A percentile compares a stretch with the other conserved stretches of the same genome.
These are phyloP conservation scores for Fusarium tuaranense DNA, from an alignment of 2,329 filamentous ascomycete species.

Conservation along the genomic window DNA sequence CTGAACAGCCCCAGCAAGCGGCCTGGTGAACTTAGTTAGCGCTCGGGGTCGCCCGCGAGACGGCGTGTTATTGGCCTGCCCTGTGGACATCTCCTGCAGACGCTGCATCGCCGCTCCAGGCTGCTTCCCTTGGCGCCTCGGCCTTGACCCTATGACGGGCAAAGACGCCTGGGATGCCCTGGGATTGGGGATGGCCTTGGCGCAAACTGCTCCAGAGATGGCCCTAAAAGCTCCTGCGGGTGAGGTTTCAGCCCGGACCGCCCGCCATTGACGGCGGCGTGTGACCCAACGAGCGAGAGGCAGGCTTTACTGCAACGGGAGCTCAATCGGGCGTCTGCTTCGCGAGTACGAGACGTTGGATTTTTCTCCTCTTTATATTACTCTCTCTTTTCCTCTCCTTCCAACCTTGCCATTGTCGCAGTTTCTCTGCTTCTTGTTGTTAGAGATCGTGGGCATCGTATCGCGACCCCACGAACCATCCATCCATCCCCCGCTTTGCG, in stretches of 20 bases:
- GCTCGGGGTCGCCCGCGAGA: constrained; percentile 39
- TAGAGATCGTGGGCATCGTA: not conserved
- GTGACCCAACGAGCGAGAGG: constrained; percentile 1
- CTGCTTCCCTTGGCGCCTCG: constrained; percentile 11
- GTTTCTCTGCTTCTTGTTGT: not conserved
- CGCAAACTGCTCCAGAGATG: constrained; percentile 17
- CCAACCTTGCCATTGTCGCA: not conserved
- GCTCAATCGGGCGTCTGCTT: constrained; percentile 21
- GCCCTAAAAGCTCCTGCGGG: constrained; percentile 34
- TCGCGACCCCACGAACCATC: constrained; percentile 13
- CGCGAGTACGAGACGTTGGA: constrained; percentile 5
- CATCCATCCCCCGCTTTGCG: constrained; percentile 18
- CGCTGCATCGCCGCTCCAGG: not conserved
- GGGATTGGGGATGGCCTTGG: not conserved
- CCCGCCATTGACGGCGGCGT: constrained; percentile 27
- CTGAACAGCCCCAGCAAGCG: constrained; percentile 37
- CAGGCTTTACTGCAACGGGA: constrained; percentile 2
- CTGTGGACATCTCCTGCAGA: constrained; percentile 28
- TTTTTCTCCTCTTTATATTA: constrained; percentile 11
- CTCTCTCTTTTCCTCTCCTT: not conserved
- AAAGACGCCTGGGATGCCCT: constrained; percentile 3
- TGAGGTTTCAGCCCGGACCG: constrained; percentile 41
- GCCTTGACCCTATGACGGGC: constrained; percentile 25
- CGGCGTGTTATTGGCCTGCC: constrained; percentile 38
- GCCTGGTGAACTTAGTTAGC: constrained; percentile 34